Evolutionary conservation across 768 basidiomycete genomes (phyloP), one percentile per base, ranked within the genome.

Genomic region (Suillus brevipes): DNA sequence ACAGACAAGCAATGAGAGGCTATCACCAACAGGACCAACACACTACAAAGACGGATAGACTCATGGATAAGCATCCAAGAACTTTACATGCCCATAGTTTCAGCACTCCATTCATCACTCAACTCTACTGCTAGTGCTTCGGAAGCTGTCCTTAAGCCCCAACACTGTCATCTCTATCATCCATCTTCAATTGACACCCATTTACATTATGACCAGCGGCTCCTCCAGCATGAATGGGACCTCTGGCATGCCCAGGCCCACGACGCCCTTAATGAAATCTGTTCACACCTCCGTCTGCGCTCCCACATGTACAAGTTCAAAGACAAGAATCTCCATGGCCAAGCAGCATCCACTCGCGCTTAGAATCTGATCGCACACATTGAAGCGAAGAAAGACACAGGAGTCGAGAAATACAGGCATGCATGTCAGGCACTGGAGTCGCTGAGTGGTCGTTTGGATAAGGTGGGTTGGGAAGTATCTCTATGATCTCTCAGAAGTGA

Each of bases 221-320:
- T 49, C 47, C 47, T 49, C 47, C 47, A 49, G 47, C 47, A 23
- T 34, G 63, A 67, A 64, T 52, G 47, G 50, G 31, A 47, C 9
- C 64, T 71, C 12, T 63, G 60, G 12, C 37, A 63, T 14, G 66
- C 70, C 13, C 69, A 70, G 40, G 69, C 66, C 42, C 45, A 65
- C 36, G 65, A 68, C 16, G 40, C 69, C 12, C 65, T 71, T 12
- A 49, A 49, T 49, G 47, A 49, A 49, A 1, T 49, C 47, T 58
- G 63, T 18, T 52, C 64, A 10, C 37, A 43, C 36, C 63, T 71
- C 14, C 43, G 53, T 12, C 61, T 70, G 10, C 56, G 55, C 36
- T 25, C 63, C 7, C 43, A 66, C 47, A 34, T 69, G 23, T 66
- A 66, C 38, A 31, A 49, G 13, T 65, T 66, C 58, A 71, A 71